Evolutionary conservation across 2,329 filamentous ascomycete species (phyloP).

Genomic region (Apiospora phragmitis): DNA sequence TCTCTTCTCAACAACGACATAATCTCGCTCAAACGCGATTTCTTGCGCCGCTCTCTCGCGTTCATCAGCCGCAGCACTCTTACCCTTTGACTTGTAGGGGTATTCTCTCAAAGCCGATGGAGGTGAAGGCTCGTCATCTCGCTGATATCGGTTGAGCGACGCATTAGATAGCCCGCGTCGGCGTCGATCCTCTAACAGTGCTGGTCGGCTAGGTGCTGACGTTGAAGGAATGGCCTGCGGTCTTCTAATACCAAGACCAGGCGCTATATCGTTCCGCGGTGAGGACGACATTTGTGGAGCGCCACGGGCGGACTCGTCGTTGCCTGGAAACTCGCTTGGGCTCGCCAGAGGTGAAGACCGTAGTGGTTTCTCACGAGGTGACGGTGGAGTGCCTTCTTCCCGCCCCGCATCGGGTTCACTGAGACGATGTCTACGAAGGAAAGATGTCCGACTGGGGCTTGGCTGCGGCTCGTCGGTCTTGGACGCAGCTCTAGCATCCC

Average conservation of each 20-base stretch:
- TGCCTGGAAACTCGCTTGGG: slow-evolving; percentile 36
- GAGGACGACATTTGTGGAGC: slow-evolving; percentile 34
- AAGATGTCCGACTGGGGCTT: slow-evolving; percentile 36
- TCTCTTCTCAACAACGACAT: slow-evolving; percentile 92
- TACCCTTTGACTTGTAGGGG: slow-evolving; percentile 30
- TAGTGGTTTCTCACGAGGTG: slow-evolving; percentile 43
- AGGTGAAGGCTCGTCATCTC: slow-evolving; percentile 34
- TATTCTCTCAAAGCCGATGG: slow-evolving; percentile 38
- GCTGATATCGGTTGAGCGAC: slow-evolving; percentile 33
- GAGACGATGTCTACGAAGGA: slow-evolving; percentile 39
- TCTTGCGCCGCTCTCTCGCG: slow-evolving; percentile 79
- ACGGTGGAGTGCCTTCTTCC: slow-evolving; percentile 36
- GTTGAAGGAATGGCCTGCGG: slow-evolving; percentile 46
- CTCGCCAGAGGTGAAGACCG: slow-evolving; percentile 46
- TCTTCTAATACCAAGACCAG: slow-evolving; percentile 52
- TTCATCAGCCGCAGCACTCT: slow-evolving; percentile 45
- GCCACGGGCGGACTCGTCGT: slow-evolving; percentile 31
- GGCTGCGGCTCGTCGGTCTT: slow-evolving; percentile 32
- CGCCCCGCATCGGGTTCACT: slow-evolving; percentile 37
- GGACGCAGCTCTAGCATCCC: slow-evolving; percentile 34
- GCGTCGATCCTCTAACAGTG: slow-evolving; percentile 36
- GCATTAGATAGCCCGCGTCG: slow-evolving; percentile 41
- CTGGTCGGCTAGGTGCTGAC: slow-evolving; percentile 48
- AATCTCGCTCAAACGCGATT: slow-evolving; percentile 87
- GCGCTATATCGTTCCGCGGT: slow-evolving; percentile 45